Percentiles rank a stretch among this genome's conserved stretches.
These are phyloP conservation scores for Paramecium sexaurelia DNA, from an alignment of 73 alveolate genomes.

Conservation along the genomic window DNA sequence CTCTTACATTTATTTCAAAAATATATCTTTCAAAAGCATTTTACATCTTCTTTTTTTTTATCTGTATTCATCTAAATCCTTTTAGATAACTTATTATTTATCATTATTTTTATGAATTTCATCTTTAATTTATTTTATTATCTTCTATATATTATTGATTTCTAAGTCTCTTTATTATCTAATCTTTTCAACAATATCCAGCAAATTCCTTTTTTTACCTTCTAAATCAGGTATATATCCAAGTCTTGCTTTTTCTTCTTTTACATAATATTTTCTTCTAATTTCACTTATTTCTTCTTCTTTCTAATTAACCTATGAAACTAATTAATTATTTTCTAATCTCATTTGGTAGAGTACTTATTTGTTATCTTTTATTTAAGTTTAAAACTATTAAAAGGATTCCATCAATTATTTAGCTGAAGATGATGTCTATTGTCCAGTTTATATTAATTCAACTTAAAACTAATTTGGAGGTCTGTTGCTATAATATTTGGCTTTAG, in stretches of 20 bases:
- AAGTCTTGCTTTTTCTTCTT: conserved; percentile 35
- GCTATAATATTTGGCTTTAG: conserved; percentile 45
- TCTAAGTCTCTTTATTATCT: conserved; percentile 21
- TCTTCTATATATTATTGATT: not conserved
- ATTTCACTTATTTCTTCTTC: conserved; percentile 48
- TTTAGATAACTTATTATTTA: not conserved
- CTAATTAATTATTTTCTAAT: not conserved
- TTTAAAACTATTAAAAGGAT: not conserved
- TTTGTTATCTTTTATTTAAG: conserved; percentile 10
- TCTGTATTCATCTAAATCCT: conserved; percentile 42
- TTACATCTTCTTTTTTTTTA: conserved; percentile 49
- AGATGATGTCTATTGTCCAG: not conserved
- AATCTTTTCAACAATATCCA: conserved; percentile 40
- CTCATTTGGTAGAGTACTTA: conserved; percentile 26
- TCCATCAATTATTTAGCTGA: conserved; percentile 39
- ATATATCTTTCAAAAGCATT: conserved; percentile 40
- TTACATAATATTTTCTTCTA: conserved; percentile 18
- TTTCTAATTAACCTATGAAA: not conserved
- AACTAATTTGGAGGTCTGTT: conserved; percentile 19
- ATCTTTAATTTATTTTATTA: not conserved
- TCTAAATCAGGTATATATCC: conserved; percentile 37
- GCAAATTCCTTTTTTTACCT: conserved; percentile 25
- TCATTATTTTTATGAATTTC: conserved; percentile 47
- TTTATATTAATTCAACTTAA: not conserved
- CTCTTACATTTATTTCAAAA: conserved; percentile 13